A percentile compares a stretch with the other conserved stretches of the same genome.
phyloP scores from a whole-genome alignment of 108 stramenopile species.

The Discostella pseudostelligera region DNA sequence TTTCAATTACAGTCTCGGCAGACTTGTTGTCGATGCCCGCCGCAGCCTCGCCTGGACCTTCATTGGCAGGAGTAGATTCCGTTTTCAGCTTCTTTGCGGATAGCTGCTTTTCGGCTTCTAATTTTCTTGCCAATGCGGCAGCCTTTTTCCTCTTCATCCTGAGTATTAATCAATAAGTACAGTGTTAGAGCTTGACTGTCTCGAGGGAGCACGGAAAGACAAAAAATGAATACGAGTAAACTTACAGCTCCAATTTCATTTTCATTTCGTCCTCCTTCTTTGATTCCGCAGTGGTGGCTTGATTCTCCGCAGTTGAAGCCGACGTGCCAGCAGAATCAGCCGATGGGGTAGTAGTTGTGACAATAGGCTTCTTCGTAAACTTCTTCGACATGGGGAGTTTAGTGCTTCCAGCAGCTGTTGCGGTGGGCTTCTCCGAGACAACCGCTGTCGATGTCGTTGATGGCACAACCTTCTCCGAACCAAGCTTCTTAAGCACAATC shows the following conservation, averaged over 20 bases:
- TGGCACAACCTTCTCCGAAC: too few species aligned
- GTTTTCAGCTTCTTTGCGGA: constrained; percentile 21
- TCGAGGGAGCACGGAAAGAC: too few species aligned
- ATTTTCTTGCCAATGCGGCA: constrained; percentile 17
- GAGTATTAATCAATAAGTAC: neutral
- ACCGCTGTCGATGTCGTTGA: neutral
- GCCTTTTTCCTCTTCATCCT: constrained; percentile 35
- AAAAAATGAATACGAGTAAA: neutral
- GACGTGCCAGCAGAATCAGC: constrained; percentile 1
- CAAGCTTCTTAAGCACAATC: neutral
- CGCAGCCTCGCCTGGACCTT: constrained; percentile 4
- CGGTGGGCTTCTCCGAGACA: neutral
- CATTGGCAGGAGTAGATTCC: constrained; percentile 3
- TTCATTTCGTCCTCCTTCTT: constrained; percentile 44
- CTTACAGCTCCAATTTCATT: constrained; percentile 29
- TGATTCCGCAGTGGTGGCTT: constrained; percentile 5
- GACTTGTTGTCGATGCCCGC: neutral
- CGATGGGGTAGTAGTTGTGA: neutral
- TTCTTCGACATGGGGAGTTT: neutral
- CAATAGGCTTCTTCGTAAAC: neutral
- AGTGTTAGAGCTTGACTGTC: too few species aligned
- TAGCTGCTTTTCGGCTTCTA: constrained; percentile 27
- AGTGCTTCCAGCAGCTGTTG: neutral
- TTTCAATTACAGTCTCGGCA: neutral
- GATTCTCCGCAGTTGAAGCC: constrained; percentile 1